A percentile compares a stretch with the other conserved stretches of the same genome.
Evolutionary conservation across 1,139 yeast species (phyloP).

Genomic region (Wickerhamomyces sp.): DNA sequence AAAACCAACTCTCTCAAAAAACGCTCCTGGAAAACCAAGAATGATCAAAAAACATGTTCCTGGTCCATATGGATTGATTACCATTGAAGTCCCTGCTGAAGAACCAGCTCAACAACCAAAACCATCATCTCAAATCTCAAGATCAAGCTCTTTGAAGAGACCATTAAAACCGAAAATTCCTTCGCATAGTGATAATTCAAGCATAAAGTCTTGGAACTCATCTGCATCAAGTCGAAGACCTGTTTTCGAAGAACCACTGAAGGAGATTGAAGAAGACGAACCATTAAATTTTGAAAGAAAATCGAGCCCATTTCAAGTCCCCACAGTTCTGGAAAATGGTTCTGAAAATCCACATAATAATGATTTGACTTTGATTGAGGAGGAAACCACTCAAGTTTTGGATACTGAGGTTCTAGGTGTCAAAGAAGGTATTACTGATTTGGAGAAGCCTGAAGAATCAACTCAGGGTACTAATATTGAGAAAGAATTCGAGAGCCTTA

Average conservation of each 20-base stretch:
- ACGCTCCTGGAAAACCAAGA: slow-evolving; percentile 18
- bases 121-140: background rate
- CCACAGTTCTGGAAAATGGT: background rate
- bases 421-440: too few species aligned
- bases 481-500: background rate
- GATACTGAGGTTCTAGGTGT: background rate
- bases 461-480: background rate
- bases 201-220: slow-evolving; percentile 9
- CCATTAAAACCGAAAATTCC: slow-evolving; percentile 5
- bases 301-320: background rate
- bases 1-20: slow-evolving; percentile 8
- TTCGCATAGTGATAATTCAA: slow-evolving; percentile 7
- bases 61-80: slow-evolving; percentile 40
- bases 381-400: background rate
- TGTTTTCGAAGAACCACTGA: slow-evolving; percentile 1
- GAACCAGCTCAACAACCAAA: slow-evolving; percentile 10
- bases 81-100: slow-evolving; percentile 40
- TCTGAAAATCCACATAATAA: background rate
- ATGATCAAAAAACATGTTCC: slow-evolving; percentile 42
- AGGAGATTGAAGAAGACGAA: slow-evolving; percentile 4
- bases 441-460: background rate
- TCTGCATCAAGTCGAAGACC: slow-evolving; percentile 1
- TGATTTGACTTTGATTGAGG: background rate
- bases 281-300: background rate
- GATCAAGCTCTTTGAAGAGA: slow-evolving; percentile 5